Conservation (phyloP, 192 early-diverging fungal species). For the Geranomyces variabilis region DNA sequence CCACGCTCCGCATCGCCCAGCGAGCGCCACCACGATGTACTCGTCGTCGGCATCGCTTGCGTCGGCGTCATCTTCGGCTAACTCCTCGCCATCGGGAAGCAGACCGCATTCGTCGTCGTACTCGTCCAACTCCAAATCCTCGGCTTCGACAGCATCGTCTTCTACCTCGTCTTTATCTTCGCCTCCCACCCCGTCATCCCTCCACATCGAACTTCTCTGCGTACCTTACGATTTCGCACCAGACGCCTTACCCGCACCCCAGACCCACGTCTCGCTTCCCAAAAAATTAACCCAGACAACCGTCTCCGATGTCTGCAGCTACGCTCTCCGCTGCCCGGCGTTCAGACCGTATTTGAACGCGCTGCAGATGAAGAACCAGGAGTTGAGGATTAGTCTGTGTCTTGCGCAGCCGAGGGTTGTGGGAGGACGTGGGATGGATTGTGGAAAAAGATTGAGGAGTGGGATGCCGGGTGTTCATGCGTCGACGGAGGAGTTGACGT, state of each 20-base stretch:
- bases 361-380: background rate
- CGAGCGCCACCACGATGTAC: too few species aligned
- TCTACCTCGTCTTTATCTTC: too few species aligned
- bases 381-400: background rate
- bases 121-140: too few species aligned
- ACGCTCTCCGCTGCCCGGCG: background rate
- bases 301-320: conserved; percentile 16
- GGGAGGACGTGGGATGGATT: background rate
- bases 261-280: conserved; percentile 1
- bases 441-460: too few species aligned
- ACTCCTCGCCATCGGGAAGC: too few species aligned
- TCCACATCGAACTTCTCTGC: background rate
- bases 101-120: too few species aligned
- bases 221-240: background rate
- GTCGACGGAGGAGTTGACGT: too few species aligned
- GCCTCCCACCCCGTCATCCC: background rate
- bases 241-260: background rate
- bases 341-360: conserved; percentile 15
- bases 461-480: too few species aligned
- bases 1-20: too few species aligned
- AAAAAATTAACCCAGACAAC: background rate
- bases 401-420: background rate
- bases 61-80: too few species aligned
- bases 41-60: too few species aligned
- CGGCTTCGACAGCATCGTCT: too few species aligned